A percentile compares a stretch with the other conserved stretches of the same genome.
phyloP scores from a whole-genome alignment of 495 filamentous ascomycete species.

The Entonaema liquescens region DNA sequence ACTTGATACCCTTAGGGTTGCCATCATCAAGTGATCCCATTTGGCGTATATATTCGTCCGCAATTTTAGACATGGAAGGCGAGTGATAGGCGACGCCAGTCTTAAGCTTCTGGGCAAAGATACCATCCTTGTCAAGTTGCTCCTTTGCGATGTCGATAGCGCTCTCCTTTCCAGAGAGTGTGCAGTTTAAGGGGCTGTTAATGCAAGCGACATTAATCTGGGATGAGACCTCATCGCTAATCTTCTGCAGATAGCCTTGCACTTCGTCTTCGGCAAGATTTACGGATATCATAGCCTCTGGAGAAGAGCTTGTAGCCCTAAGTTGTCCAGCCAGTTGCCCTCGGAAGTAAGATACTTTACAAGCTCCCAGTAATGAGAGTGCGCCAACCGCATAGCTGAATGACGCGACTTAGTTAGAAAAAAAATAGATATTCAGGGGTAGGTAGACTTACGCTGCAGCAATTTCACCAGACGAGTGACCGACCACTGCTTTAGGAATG shows the following conservation, averaged over 20 bases:
- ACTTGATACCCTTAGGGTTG: conserved; percentile 6
- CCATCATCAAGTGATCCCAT: conserved; percentile 36
- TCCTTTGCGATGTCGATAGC: conserved; percentile 48
- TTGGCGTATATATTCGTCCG: conserved; percentile 47
- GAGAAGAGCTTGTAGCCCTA: conserved; percentile 27
- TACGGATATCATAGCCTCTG: conserved; percentile 57
- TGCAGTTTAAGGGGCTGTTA: conserved; percentile 58
- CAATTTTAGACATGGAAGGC: conserved; percentile 49
- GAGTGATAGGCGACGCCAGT: conserved; percentile 57
- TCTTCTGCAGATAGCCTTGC: conserved; percentile 34
- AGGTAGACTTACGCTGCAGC: conserved; percentile 46
- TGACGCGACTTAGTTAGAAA: background rate
- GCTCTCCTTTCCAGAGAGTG: conserved; percentile 52
- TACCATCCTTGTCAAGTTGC: conserved; percentile 43
- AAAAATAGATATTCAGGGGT: background rate
- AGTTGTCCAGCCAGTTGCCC: conserved; percentile 43
- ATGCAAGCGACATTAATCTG: conserved; percentile 54
- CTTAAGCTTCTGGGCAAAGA: conserved; percentile 57
- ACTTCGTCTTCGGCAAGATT: conserved; percentile 44
- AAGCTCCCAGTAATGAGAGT: conserved; percentile 53
- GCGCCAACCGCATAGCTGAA: conserved; percentile 51
- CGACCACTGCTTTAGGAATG: conserved; percentile 56
- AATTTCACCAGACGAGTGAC: conserved; percentile 71
- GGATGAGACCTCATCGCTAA: conserved; percentile 31
- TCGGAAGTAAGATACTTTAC: conserved; percentile 57